phyloP scores from a whole-genome alignment of 352 stramenopile genomes.

The Pythium monospermum region DNA sequence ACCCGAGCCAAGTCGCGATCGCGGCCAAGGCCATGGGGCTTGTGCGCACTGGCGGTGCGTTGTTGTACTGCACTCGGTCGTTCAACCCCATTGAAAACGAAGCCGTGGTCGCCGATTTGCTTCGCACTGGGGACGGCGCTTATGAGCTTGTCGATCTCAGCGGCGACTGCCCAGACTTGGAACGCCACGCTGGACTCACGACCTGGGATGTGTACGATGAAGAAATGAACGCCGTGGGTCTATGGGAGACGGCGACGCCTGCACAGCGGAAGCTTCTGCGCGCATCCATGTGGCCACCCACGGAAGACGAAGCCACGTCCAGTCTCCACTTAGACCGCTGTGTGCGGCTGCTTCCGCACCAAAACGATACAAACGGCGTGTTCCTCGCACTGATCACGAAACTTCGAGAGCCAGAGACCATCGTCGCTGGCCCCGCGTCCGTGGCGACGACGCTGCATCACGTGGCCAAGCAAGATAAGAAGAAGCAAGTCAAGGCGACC shows the following conservation, averaged over 20 bases:
- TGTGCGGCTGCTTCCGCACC: constrained; percentile 94
- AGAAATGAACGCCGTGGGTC: constrained; percentile 32
- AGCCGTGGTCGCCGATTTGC: constrained; percentile 71
- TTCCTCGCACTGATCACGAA: constrained; percentile 96
- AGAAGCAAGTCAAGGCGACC: constrained; percentile 49
- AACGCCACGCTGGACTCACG: constrained; percentile 33
- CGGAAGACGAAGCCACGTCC: constrained; percentile 32
- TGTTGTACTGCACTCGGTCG: constrained; percentile 77
- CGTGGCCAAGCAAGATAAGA: constrained; percentile 24
- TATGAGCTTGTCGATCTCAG: constrained; percentile 62
- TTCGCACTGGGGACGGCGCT: constrained; percentile 43
- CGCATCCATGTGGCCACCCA: constrained; percentile 83
- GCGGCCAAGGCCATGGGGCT: constrained; percentile 52
- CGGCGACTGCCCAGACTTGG: constrained; percentile 27
- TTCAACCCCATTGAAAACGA: constrained; percentile 84
- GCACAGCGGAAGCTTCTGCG: constrained; percentile 50
- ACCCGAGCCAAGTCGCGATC: constrained; percentile 80
- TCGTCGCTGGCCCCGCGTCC: constrained; percentile 32
- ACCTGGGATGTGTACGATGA: constrained; percentile 61
- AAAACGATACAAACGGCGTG: constrained; percentile 97
- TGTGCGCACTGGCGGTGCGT: constrained; percentile 35
- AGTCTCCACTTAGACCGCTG: constrained; percentile 87
- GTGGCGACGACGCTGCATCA: background rate
- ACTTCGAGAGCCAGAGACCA: constrained; percentile 18
- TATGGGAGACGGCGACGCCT: constrained; percentile 50